Base-by-base conservation (phyloP, 106 monocot species). In the Dioscorea dumetorum region DNA sequence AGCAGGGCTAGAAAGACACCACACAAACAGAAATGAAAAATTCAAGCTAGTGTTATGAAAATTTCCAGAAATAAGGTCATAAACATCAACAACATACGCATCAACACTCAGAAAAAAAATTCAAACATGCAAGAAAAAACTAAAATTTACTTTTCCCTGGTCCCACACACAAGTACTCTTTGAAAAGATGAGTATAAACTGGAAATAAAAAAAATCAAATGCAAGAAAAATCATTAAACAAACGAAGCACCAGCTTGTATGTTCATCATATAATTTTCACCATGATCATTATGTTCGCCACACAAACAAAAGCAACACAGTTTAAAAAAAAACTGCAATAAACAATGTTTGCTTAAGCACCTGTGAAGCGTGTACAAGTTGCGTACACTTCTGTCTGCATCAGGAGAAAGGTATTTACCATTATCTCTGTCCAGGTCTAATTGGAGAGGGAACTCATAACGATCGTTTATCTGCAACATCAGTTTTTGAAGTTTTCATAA, bases 401-500 rank as follows among this genome's bases (percentile, higher is more conserved):
- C 59, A 8, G 59, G 59, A 54, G 54, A 54, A 19, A 54, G 54
- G 22, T 60, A 60, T 24, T 60, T 60, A 12, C 60, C 60, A 21
- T 22, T 22, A 24, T 60, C 60, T 24, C 60, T 20, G 9, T 60
- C 60, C 21, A 60, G 60, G 60, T 60, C 62, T 62, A 62, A 33
- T 33, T 62, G 62, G 17, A 62, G 32, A 3, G 62, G 62, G 31
- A 62, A 62, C 62, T 62, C 62, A 33, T 62, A 62, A 33, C 62
- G 62, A 20, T 62, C 62, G 17, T 62, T 62, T 62, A 62, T 62
- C 62, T 62, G 62, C 62, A 33, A 22, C 5, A 60, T 20, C 22
- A 60, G 12, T 22, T 60, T 60, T 17, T 41, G 41, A 41, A 41
- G 41, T 41, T 41, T 41, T 6, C 41, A 41, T 41, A 41, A 41